Evolutionary conservation across 2,329 filamentous ascomycete species (phyloP), one percentile per base, ranked within the genome.

Genomic region (Pestalotiopsis sp.): DNA sequence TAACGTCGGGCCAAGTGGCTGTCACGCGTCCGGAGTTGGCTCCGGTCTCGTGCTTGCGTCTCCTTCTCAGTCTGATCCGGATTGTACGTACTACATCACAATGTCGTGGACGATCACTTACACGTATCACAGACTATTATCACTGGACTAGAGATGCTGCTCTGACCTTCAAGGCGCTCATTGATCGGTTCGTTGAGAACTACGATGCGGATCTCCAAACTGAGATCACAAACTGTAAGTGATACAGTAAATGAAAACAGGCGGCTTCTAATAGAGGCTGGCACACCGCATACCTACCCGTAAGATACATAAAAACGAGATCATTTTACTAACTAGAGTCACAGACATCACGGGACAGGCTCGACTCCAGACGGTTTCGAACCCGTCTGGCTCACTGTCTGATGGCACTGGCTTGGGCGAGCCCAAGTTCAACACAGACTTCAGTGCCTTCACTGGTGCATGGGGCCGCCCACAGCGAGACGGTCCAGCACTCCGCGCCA

Each of bases 391-490:
- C 1, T 80, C 80, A 23, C 76, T 89, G 4, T 80, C 81, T 1
- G 81, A 87, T 68, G 87, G 86, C 41, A 73, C 77, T 14, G 87
- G 87, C 23, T 80, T 95, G 7, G 93, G 87, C 38, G 93, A 95
- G 78, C 87, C 93, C 68, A 95, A 95, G 80, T 95, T 88, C 80
- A 84, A 91, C 68, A 88, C 89, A 56, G 86, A 94, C 72, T 80
- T 87, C 69, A 87, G 83, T 11, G 83, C 88, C 7, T 94, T 89
- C 77, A 92, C 88, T 2, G 91, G 88, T 36, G 77, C 81, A 5
- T 95, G 93, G 93, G 93, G 92, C 36, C 89, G 93, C 23, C 93
- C 93, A 13, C 93, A 96, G 79, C 86, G 91, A 57, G 93, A 96
- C 79, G 93, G 93, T 0, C 93, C 93, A 27, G 89, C 93, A 25